Conservation (phyloP, 2,329 filamentous ascomycete genomes). For the Xylariaceae sp. region DNA sequence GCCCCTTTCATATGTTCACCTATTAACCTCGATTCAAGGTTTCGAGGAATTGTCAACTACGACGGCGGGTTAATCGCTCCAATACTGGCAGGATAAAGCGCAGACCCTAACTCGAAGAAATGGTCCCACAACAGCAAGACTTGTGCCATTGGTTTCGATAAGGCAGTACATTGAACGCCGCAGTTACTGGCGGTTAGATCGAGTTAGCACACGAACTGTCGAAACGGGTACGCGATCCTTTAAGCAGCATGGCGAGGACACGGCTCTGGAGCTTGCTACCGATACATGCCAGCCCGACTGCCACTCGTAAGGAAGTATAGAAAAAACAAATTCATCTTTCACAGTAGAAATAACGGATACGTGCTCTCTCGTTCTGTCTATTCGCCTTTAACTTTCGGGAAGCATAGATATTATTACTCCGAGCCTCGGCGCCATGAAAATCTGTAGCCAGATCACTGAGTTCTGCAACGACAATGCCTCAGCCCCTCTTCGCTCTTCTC, state of each 20-base stretch:
- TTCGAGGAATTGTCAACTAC: background rate
- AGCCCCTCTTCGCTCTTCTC: too few species aligned
- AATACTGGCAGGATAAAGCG: constrained; percentile 10
- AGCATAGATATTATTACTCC: too few species aligned
- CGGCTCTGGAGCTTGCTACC: constrained; percentile 9
- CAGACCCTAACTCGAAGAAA: constrained; percentile 8
- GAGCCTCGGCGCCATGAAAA: too few species aligned
- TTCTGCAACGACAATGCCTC: too few species aligned
- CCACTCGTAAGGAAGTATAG: constrained; percentile 5
- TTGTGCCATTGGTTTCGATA: constrained; percentile 11
- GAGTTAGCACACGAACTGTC: constrained; percentile 11
- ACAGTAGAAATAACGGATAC: too few species aligned
- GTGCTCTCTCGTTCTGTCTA: too few species aligned
- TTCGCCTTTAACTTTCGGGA: too few species aligned
- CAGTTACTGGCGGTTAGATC: constrained; percentile 3
- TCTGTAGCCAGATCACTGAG: too few species aligned
- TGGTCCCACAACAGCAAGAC: constrained; percentile 11
- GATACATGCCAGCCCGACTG: constrained; percentile 3
- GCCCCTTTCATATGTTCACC: constrained; percentile 10
- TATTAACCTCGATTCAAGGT: background rate
- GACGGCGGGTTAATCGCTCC: constrained; percentile 6
- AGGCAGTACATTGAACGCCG: constrained; percentile 9
- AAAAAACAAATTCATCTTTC: background rate
- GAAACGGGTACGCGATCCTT: constrained; percentile 5
- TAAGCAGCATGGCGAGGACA: constrained; percentile 9